A percentile compares a stretch with the other conserved stretches of the same genome.
Conservation (phyloP, 768 basidiomycete genomes). For the Phylloporus sp. region DNA sequence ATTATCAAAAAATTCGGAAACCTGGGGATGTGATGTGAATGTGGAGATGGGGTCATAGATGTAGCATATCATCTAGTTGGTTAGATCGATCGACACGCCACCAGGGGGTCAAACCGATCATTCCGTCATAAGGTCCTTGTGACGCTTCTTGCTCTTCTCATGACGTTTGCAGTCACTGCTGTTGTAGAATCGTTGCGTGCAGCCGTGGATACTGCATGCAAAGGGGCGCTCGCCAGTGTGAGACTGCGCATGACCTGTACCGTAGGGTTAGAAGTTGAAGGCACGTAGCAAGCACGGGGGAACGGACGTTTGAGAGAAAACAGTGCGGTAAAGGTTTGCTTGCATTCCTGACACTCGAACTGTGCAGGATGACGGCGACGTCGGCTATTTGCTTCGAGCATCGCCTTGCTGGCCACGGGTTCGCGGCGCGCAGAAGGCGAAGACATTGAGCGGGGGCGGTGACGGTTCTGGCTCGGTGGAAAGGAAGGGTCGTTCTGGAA, state of each 20-base stretch:
- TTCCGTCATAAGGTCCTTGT: slow-evolving; percentile 14
- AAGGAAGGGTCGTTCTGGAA: slow-evolving; percentile 1
- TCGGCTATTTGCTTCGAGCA: slow-evolving; percentile 29
- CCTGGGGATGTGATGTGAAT: slow-evolving; percentile 7
- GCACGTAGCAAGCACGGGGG: background rate
- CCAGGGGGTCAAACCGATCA: slow-evolving; percentile 13
- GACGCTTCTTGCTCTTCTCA: slow-evolving; percentile 31
- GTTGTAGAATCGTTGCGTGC: slow-evolving; percentile 27
- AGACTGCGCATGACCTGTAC: slow-evolving; percentile 26
- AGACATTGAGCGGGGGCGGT: slow-evolving; percentile 18
- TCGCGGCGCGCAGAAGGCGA: slow-evolving; percentile 8
- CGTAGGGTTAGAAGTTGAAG: slow-evolving; percentile 4
- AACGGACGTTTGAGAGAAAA: slow-evolving; percentile 32
- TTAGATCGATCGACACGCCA: slow-evolving; percentile 22
- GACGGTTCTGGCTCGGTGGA: background rate
- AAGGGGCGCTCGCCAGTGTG: slow-evolving; percentile 27
- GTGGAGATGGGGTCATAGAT: slow-evolving; percentile 7
- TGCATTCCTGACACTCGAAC: slow-evolving; percentile 15
- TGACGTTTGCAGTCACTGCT: slow-evolving; percentile 33
- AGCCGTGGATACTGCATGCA: slow-evolving; percentile 23
- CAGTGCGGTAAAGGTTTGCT: slow-evolving; percentile 26
- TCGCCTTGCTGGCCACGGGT: slow-evolving; percentile 29
- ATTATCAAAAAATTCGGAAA: background rate
- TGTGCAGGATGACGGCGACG: slow-evolving; percentile 28
- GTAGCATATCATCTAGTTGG: slow-evolving; percentile 2